These are phyloP conservation scores for Amanita muscaria DNA, from an alignment of 768 basidiomycete genomes.

Conservation along the genomic window DNA sequence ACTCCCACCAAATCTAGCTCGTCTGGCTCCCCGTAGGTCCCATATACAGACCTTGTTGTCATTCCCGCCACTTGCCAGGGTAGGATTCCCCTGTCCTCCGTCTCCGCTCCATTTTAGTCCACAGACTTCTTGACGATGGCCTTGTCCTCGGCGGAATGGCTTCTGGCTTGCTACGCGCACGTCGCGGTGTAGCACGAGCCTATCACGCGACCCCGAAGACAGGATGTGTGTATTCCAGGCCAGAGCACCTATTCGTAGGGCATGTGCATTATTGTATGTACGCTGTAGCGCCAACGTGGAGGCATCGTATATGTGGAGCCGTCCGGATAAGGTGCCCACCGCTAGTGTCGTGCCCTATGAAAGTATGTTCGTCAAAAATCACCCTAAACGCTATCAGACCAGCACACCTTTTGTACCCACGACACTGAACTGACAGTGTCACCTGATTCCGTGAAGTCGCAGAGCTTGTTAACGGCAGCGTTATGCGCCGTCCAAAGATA, in stretches of 20 bases:
- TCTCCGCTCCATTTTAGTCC: slow-evolving; percentile 85
- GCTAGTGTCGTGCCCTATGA: slow-evolving; percentile 76
- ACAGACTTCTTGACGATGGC: slow-evolving; percentile 91
- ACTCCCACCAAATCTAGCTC: slow-evolving; percentile 24
- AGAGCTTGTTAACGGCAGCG: slow-evolving; percentile 84
- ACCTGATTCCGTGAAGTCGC: slow-evolving; percentile 58
- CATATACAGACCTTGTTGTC: slow-evolving; percentile 99
- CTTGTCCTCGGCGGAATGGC: slow-evolving; percentile 65
- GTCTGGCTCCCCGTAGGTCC: slow-evolving; percentile 69
- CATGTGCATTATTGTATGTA: slow-evolving; percentile 78
- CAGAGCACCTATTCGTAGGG: slow-evolving; percentile 84
- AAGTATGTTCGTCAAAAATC: neutral
- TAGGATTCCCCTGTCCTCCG: slow-evolving; percentile 32
- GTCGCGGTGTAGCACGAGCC: slow-evolving; percentile 86
- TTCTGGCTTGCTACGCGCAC: slow-evolving; percentile 60
- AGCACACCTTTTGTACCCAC: slow-evolving; percentile 72
- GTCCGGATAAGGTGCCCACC: slow-evolving; percentile 84
- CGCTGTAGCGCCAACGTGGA: slow-evolving; percentile 63
- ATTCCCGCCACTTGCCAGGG: slow-evolving; percentile 90
- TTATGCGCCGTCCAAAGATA: slow-evolving; percentile 98
- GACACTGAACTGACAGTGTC: slow-evolving; percentile 83
- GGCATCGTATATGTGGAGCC: slow-evolving; percentile 92
- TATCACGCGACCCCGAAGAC: slow-evolving; percentile 86
- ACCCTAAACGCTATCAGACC: neutral
- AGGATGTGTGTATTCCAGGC: slow-evolving; percentile 90